These are phyloP conservation scores for Boletus sensibilis DNA, from an alignment of 768 basidiomycete species.

Conservation along the genomic window DNA sequence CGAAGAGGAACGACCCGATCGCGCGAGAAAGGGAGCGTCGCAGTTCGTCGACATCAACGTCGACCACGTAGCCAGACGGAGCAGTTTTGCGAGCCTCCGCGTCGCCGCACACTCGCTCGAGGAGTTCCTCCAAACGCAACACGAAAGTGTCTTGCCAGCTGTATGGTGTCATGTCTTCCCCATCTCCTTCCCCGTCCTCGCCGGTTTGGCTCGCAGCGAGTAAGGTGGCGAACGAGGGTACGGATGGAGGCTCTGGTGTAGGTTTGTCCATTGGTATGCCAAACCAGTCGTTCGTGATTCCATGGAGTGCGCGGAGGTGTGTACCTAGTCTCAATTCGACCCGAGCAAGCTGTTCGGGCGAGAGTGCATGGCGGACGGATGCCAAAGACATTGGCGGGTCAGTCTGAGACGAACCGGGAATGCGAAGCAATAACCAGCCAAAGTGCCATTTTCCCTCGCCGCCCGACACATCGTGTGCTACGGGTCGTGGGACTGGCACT, in stretches of 20 bases:
- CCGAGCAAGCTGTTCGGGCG: constrained; percentile 39
- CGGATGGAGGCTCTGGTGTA: constrained; percentile 32
- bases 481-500: constrained; percentile 50
- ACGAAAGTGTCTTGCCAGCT: constrained; percentile 80
- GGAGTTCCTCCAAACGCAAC: constrained; percentile 50
- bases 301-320: constrained; percentile 62
- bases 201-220: constrained; percentile 1
- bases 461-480: constrained; percentile 45
- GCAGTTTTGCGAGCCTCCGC: constrained; percentile 16
- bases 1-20: constrained; percentile 73
- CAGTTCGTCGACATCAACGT: constrained; percentile 39
- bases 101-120: constrained; percentile 42
- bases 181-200: constrained; percentile 11
- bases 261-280: constrained; percentile 45
- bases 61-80: constrained; percentile 9
- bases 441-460: constrained; percentile 21
- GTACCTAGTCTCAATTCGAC: constrained; percentile 63
- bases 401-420: constrained; percentile 36
- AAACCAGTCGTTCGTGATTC: constrained; percentile 76
- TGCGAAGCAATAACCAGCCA: constrained; percentile 32
- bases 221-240: constrained; percentile 17
- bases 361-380: constrained; percentile 37
- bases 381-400: constrained; percentile 34
- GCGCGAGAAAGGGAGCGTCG: constrained; percentile 60
- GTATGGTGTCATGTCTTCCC: constrained; percentile 38